Base-by-base conservation (phyloP, 2,329 filamentous ascomycete species). In the Graphilbum ipis-grandicollis region DNA sequence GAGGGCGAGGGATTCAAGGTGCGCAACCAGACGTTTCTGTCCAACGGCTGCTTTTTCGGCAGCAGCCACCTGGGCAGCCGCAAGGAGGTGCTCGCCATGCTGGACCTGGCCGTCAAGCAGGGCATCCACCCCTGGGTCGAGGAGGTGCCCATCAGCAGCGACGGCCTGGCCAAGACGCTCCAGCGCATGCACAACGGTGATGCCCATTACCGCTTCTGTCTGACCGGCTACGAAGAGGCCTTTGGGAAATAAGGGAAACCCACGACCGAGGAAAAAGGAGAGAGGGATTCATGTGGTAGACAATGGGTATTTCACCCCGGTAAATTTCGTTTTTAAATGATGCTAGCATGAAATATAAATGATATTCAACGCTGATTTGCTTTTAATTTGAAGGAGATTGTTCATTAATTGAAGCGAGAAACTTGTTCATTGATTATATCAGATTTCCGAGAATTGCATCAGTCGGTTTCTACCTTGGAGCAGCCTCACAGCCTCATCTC, bases 201-300 rank as follows among this genome's bases (percentile, higher is more conserved):
- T 48, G 74, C 86, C 17, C 66, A 66, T 43, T 90, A 85, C 55
- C 68, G 83, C 45, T 82, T 82, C 52, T 82, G 79, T 44, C 63
- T 88, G 58, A 75, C 73, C 34, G 66, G 70, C 46, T 84, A 72
- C 48, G 75, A 79, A 47, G 70, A 79, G 53, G 70, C 59, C 3
- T 83, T 84, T 51, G 73, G 71, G 26, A 53, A 59, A 19, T 68
- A 47, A 43, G 22, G n/a, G n/a, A n/a, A n/a, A n/a, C n/a, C n/a
- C n/a, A n/a, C n/a, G n/a, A 21, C 10, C 5, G 31, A 14, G 26
- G 14, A n/a, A 10, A 23, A 21, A n/a, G 1, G 15, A 6, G 22
- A 19, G n/a, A 6, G 17, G 15, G 19, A 6, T 14, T 18, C 12
- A 26, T 23, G n/a, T 28, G 31, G 7, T n/a, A n/a, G n/a, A n/a